These are phyloP conservation scores for Aspergillus nidulans DNA, from an alignment of 495 filamentous ascomycete species.

Conservation along the genomic window DNA sequence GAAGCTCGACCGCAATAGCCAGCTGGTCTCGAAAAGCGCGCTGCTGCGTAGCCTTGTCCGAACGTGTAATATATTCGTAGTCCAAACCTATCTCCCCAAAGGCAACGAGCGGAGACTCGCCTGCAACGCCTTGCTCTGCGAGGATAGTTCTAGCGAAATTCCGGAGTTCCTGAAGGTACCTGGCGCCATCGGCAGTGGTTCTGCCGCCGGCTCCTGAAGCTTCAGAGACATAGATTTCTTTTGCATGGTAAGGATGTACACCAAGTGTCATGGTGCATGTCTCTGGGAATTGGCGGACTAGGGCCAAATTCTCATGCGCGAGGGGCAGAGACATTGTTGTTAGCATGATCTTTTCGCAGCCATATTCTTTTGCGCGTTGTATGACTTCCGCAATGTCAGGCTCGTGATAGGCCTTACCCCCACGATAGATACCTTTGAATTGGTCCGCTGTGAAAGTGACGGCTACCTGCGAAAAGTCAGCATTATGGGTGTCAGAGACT, in stretches of 20 bases:
- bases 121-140: neutral
- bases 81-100: conserved; percentile 32
- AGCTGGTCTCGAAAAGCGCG: conserved; percentile 27
- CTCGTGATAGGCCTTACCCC: conserved; percentile 27
- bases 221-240: conserved; percentile 19
- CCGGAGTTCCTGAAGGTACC: conserved; percentile 11
- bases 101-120: conserved; percentile 19
- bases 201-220: neutral
- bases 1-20: conserved; percentile 20
- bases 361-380: conserved; percentile 20
- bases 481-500: neutral
- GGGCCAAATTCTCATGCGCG: conserved; percentile 17
- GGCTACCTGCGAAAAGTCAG: conserved; percentile 18
- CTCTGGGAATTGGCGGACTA: conserved; percentile 15
- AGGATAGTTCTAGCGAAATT: conserved; percentile 13
- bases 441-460: conserved; percentile 32
- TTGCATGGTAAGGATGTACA: conserved; percentile 28
- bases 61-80: conserved; percentile 27
- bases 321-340: conserved; percentile 25
- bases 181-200: neutral
- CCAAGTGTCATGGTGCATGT: conserved; percentile 31
- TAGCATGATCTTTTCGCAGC: conserved; percentile 24
- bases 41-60: conserved; percentile 26
- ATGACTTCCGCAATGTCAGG: conserved; percentile 24
- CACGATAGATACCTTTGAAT: conserved; percentile 30